Conservation (phyloP, 805 yeast species). For the Candida sakaeoensis region DNA sequence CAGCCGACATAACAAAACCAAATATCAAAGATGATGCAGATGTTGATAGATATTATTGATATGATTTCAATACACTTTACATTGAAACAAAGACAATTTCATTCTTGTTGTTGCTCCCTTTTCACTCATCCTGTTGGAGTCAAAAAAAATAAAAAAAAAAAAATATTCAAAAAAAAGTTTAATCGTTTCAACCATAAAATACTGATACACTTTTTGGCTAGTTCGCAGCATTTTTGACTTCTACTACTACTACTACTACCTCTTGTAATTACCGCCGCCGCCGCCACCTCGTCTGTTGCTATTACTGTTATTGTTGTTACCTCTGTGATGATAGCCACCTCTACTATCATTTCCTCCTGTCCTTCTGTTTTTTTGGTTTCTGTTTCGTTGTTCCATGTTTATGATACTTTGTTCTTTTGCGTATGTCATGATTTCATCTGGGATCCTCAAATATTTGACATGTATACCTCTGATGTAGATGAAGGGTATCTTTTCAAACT, state of each 20-base stretch:
- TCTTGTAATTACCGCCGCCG: not conserved
- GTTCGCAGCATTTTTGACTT: too few relatives aligned
- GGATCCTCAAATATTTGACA: slow-evolving; percentile 72
- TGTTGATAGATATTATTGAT: too few relatives aligned
- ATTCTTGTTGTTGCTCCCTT: too few relatives aligned
- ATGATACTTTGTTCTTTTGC: slow-evolving; percentile 63
- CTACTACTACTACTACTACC: not conserved
- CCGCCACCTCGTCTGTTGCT: not conserved
- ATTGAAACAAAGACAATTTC: too few relatives aligned
- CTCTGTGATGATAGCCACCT: slow-evolving; percentile 1
- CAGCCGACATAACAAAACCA: too few relatives aligned
- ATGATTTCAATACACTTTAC: too few relatives aligned
- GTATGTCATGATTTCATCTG: slow-evolving; percentile 69
- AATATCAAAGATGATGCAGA: too few relatives aligned
- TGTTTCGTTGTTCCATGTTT: slow-evolving; percentile 47
- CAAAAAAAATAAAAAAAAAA: too few relatives aligned
- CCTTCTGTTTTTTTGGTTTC: slow-evolving; percentile 43
- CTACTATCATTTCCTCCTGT: slow-evolving; percentile 25
- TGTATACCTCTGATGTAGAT: slow-evolving; percentile 83
- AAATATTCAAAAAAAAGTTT: too few relatives aligned
- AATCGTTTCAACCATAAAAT: too few relatives aligned
- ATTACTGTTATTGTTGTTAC: not conserved
- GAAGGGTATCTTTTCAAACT: slow-evolving; percentile 62
- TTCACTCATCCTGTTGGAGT: too few relatives aligned
- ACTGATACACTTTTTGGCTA: too few relatives aligned